Evolutionary conservation across 2,329 filamentous ascomycete genomes (phyloP), one percentile per base, ranked within the genome.

Genomic region (Penicillium decumbens): DNA sequence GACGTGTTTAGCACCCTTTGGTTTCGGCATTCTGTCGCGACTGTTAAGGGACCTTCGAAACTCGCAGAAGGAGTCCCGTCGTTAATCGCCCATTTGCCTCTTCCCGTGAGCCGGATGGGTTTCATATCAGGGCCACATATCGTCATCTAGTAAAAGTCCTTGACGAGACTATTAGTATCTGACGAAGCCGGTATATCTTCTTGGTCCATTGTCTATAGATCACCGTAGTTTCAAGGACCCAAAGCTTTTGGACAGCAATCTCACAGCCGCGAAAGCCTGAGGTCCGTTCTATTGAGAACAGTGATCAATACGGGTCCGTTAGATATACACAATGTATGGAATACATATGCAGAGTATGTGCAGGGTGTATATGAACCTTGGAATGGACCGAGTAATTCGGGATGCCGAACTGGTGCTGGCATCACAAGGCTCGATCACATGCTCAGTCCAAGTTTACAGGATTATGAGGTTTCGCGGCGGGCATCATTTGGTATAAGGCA

Each of bases 51-150:
- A 62, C 55, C 56, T 61, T 57, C 56, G 61, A 70, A 67, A 63
- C 60, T 63, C 69, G 62, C 56, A 73, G 71, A 74, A 65, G 65
- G 65, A 70, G 57, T 55, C 40, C 64, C 72, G 33, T 72, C 71
- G 72, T 75, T 75, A 75, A 75, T 75, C 72, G 72, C 72, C 69
- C 72, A 69, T 67, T 72, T 65, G 65, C 64, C 65, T 72, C 72
- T 72, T 51, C 63, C 72, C 54, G 74, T 73, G 72, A 70, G 65
- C 65, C 61, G 58, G 62, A 65, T 58, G 71, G 72, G 73, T 75
- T 75, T 75, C 73, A 75, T 75, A 73, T 74, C 72, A 75, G 72
- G 72, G 72, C 69, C 67, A 74, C 69, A 74, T 71, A 40, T 45
- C 25, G 45, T 41, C n/a, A n/a, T 13, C 15, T 32, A 44, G 15